Conservation (phyloP, 441 rosid species). For the Erodium moschatum region DNA sequence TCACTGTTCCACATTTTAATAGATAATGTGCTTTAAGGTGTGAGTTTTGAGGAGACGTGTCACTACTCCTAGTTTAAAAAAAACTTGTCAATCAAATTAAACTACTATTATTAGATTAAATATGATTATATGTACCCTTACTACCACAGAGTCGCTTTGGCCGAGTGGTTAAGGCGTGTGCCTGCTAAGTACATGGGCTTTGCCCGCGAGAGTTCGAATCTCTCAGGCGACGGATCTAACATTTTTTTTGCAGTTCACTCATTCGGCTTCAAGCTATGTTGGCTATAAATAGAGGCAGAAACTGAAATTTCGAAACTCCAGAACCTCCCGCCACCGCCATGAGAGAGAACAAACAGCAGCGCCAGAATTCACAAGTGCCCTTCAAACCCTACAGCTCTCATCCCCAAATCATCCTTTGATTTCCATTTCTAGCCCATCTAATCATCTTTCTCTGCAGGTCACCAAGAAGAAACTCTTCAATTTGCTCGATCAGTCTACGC, state of each 20-base stretch:
- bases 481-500: not conserved
- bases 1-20: too few species aligned
- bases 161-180: constrained; percentile 98
- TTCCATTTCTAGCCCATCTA: not conserved
- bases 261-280: too few species aligned
- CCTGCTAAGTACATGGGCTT: constrained; percentile 93
- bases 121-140: too few species aligned
- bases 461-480: not conserved
- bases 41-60: too few species aligned
- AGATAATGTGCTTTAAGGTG: too few species aligned
- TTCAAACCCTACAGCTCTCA: not conserved
- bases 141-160: too few species aligned
- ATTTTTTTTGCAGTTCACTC: too few species aligned
- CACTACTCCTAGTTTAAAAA: too few species aligned
- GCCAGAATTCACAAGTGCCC: not conserved
- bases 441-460: not conserved
- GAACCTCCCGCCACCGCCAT: not conserved
- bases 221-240: constrained; percentile 93
- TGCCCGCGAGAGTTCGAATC: constrained; percentile 97
- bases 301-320: not conserved
- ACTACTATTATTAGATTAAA: too few species aligned
- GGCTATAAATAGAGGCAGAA: too few species aligned
- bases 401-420: not conserved
- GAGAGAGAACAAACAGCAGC: constrained; percentile 2
- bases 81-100: too few species aligned